Conservation (phyloP, 2,329 filamentous ascomycete species). For the Epicoccum nigrum region DNA sequence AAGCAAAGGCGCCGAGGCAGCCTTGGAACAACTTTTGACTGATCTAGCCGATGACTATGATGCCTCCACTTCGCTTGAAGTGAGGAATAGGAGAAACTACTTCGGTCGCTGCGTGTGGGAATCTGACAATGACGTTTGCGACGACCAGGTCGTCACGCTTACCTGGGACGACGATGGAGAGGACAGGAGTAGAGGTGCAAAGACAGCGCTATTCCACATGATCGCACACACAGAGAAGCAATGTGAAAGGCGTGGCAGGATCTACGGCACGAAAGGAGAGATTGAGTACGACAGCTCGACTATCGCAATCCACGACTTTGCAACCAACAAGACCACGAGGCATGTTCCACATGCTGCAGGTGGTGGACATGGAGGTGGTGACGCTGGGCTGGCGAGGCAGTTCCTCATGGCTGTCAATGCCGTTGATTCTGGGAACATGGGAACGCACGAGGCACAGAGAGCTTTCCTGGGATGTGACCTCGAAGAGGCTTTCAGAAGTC, state of each 20-base stretch:
- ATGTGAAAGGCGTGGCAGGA: constrained; percentile 81
- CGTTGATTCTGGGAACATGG: constrained; percentile 73
- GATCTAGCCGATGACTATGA: constrained; percentile 62
- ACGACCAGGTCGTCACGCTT: constrained; percentile 89
- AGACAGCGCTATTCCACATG: constrained; percentile 93
- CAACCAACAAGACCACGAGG: constrained; percentile 59
- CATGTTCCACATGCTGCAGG: constrained; percentile 66
- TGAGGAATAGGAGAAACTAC: constrained; percentile 60
- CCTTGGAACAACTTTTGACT: constrained; percentile 57
- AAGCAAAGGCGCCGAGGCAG: constrained; percentile 54
- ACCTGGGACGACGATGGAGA: constrained; percentile 78
- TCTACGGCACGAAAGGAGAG: constrained; percentile 88
- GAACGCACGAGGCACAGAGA: constrained; percentile 73
- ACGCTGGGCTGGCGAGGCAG: constrained; percentile 78
- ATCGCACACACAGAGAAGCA: constrained; percentile 86
- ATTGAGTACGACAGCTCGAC: constrained; percentile 80
- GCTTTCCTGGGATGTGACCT: constrained; percentile 80
- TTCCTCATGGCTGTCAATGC: constrained; percentile 83
- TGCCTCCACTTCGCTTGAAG: constrained; percentile 50
- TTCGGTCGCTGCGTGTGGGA: constrained; percentile 97
- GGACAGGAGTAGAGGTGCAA: constrained; percentile 63
- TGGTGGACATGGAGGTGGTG: constrained; percentile 77
- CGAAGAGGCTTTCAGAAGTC: constrained; percentile 86
- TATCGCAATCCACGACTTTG: constrained; percentile 79
- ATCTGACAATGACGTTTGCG: constrained; percentile 88